Conservation (phyloP, 139 green algal species). For the Picochlorum sp. region DNA sequence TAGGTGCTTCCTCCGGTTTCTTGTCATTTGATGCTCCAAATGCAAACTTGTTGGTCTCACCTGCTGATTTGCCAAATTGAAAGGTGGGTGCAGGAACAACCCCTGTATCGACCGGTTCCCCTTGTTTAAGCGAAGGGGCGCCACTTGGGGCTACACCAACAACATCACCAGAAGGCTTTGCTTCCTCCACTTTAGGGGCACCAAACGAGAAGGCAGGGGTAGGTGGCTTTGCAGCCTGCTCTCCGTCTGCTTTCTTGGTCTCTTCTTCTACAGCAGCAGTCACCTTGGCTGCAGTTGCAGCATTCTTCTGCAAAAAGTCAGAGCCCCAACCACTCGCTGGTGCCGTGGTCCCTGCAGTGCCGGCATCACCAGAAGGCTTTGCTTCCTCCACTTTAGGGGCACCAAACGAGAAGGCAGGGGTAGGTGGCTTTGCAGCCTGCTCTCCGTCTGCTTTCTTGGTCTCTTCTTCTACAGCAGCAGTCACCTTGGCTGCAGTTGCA, state of each 20-base stretch:
- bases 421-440: background rate
- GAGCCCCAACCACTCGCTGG: background rate
- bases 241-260: background rate
- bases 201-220: no score
- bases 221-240: background rate
- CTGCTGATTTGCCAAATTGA: no score
- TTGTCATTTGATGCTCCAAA: background rate
- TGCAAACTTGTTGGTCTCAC: background rate
- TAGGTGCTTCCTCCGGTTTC: background rate
- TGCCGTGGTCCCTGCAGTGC: background rate
- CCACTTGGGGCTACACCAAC: no score
- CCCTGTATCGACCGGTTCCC: no score
- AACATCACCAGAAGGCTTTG: background rate
- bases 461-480: constrained; percentile 18
- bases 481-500: constrained; percentile 6
- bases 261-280: background rate
- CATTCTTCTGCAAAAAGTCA: background rate
- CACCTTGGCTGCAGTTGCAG: background rate
- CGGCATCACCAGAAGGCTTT: background rate
- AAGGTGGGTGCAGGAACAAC: no score
- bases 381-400: background rate
- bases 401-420: background rate
- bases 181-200: no score
- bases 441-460: background rate
- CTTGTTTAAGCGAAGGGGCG: no score